Evolutionary conservation across 2,329 filamentous ascomycete species (phyloP), one percentile per base, ranked within the genome.

Genomic region (Mycosphaerelloides madeirae): DNA sequence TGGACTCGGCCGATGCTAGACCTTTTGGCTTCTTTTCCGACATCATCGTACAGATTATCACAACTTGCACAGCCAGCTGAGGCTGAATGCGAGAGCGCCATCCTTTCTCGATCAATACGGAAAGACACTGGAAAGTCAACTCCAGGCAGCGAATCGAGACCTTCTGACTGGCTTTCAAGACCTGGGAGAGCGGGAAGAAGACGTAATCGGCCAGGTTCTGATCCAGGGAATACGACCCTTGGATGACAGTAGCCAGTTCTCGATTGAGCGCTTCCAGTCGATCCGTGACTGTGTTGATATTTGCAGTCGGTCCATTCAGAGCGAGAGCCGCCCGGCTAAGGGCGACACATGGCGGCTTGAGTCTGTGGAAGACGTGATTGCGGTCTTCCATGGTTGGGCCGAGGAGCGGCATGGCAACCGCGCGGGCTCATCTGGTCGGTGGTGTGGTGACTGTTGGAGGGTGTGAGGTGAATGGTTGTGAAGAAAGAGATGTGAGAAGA

Each of bases 131-230:
- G 35, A 96, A 73, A 22, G 84, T 83, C 33, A 85, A 68, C 63
- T 98, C 93, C 6, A 93, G 70, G 31, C 87, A 72, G 29, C 78
- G 77, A 36, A 85, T 77, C 1, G 90, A 82, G 42, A 90, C 80
- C 37, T 77, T 74, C 50, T 85, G 79, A 54, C 87, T 84, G 50
- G 82, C 78, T 46, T 87, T 83, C 57, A 98, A 83, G 31, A 97
- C 80, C 56, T 93, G 85, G 0, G 87, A 89, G 0, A 98, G 72
- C 0, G 93, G 93, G 51, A 96, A 95, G 72, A 97, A 97, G 60
- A 86, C 78, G 72, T 97, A 98, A 70, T 96, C 90, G 12, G 90
- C 88, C 14, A 97, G 71, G 63, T 89, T 91, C 41, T 83, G 77
- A 63, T 96, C 87, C 14, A 97, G 63, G 1, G 62, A 56, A 51